Base-by-base conservation (phyloP, 768 basidiomycete species). In the Mycena polygramma region DNA sequence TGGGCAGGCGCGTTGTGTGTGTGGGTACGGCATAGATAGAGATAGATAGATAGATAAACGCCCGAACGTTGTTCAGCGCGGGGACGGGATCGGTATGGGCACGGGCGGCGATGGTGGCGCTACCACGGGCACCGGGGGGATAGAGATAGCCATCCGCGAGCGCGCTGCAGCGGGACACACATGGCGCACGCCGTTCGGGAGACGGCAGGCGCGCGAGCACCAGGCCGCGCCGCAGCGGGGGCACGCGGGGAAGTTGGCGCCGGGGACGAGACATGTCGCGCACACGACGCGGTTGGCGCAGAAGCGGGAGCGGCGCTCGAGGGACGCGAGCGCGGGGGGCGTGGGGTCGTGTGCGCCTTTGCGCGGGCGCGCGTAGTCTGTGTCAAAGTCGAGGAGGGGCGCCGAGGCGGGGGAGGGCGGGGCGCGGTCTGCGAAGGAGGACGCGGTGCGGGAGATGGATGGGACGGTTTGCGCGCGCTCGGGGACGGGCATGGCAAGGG, bases 401-500 rank as follows among this genome's bases (percentile, higher is more conserved):
- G 66, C 49, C 49, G 74, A 72, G 36, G 77, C 77, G 7, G 78
- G 75, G 9, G 76, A 57, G 10, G 65, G 46, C 13, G 72, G 67
- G 11, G 75, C 54, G 11, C 72, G 22, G 13, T 60, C 54, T 22
- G 68, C 63, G 8, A 73, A 71, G 36, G 77, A 69, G 17, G 85
- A 77, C 39, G 82, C 71, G 1, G 83, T 84, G 66, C 86, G 85
- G 59, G 78, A 84, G 70, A 87, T 85, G n/a, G 85, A 83, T 24
- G 72, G 72, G 17, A 73, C 63, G 49, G 68, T 45, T 8, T 37
- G 59, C 15, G 64, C 52, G 9, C 81, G 83, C 63, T 73, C 10
- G 22, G 73, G 57, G 71, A 75, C 30, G 62, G 69, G 62, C 70
- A 65, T 66, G 68, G 68, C 35, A 20, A 58, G 61, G 55, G 20